Base-by-base conservation (phyloP, 805 yeast genomes). In the Candida sonorensis region DNA sequence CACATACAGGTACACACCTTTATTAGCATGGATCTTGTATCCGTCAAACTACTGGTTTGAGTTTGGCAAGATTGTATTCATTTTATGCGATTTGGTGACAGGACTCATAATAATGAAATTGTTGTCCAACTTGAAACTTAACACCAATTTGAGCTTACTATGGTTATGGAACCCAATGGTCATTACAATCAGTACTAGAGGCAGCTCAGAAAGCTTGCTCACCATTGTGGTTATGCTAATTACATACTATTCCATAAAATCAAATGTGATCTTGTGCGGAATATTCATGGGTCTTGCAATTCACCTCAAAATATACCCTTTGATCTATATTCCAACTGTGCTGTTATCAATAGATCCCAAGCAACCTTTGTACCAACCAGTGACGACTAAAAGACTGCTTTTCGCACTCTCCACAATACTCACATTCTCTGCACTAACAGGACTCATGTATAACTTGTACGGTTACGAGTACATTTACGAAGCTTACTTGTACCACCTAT, bases 141-240 rank as follows among this genome's bases (percentile, higher is more conserved):
- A 37, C 23, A 33, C 26, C 15, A 42, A 33, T 14, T 33, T 49
- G 28, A 42, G 53, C 16, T 25, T 49, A 7, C 25, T 90, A 5
- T 92, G 97, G 97, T 64, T 92, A 13, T 64, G 86, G 44, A 92
- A 92, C 53, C 97, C 98, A 11, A 83, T 92, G 92, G 97, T 88
- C 1, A 75, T 81, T 20, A 86, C 95, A 1, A 92, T 92, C 30
- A 78, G 90, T 42, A 86, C 97, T 0, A 66, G 98, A 28, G 98
- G 98, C 1, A 83, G 92, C 17, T 81, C 95, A 0, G 98, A 92
- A 50, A 87, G 96, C 40, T 67, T 92, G 1, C 57, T 92, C 28
- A 85, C 94, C 2, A 87, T 84, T 20, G 61, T 90, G 43, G 70
- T 87, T 3, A 71, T 86, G 67, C 51, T 68, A 7, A 59, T 77